phyloP scores from a whole-genome alignment of 495 filamentous ascomycete species.

The Glonium stellatum region DNA sequence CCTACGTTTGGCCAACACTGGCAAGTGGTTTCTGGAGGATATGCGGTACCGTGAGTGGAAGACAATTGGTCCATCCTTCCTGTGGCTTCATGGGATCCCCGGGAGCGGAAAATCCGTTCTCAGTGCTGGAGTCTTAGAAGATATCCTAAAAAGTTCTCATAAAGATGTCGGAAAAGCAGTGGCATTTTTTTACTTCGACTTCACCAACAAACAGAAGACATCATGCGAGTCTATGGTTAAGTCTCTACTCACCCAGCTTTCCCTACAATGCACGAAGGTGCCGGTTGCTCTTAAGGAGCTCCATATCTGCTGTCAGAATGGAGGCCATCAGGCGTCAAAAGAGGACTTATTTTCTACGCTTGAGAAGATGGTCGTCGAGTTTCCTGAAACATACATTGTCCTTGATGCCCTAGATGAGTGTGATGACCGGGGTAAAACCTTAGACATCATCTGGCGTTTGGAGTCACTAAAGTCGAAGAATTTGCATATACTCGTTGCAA shows the following conservation, averaged over 20 bases:
- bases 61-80: neutral
- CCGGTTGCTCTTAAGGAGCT: conserved; percentile 5
- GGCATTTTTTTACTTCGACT: conserved; percentile 14
- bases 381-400: conserved; percentile 12
- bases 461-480: conserved; percentile 1
- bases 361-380: conserved; percentile 2
- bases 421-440: conserved; percentile 9
- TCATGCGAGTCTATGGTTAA: neutral
- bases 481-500: conserved; percentile 22
- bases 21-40: conserved; percentile 13
- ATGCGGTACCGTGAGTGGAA: conserved; percentile 9
- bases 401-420: conserved; percentile 28
- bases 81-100: conserved; percentile 13
- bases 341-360: conserved; percentile 6
- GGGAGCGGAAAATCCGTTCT: conserved; percentile 10
- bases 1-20: conserved; percentile 11
- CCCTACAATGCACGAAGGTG: conserved; percentile 4
- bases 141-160: neutral
- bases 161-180: conserved; percentile 1
- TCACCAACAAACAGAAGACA: conserved; percentile 12
- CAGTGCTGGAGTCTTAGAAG: conserved; percentile 2
- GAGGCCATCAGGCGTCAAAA: conserved; percentile 14
- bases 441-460: conserved; percentile 6
- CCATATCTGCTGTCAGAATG: conserved; percentile 7
- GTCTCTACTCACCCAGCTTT: conserved; percentile 20